Base-by-base conservation (phyloP, 257 asterid genomes). In the Solanum rostratum region DNA sequence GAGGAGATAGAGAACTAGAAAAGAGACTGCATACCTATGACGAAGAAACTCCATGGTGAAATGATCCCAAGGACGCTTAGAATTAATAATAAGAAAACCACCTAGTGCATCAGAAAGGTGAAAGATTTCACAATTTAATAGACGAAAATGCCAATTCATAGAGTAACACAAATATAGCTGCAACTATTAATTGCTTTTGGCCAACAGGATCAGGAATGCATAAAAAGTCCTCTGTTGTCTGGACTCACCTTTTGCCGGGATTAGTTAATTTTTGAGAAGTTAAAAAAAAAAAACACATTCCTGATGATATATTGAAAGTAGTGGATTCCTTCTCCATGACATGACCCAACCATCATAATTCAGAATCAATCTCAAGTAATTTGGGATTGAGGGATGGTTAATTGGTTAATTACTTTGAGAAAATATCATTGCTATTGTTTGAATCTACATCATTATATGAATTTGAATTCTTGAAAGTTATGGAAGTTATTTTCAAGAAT, bases 41-140 rank as follows among this genome's bases (percentile, higher is more conserved):
- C 76, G 81, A 94, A 93, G 83, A 88, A 84, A 85, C 79, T 90
- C 83, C 78, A 89, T 52, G 90, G 82, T 22, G 98, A 91, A 88
- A 92, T 85, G 84, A 93, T 92, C 86, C 97, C 98, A 29, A 93
- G 86, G 86, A 95, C 81, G 89, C 98, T 94, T 89, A 94, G 86
- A 88, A 92, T 85, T 88, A 90, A 79, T 79, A 95, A 88, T 50
- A 89, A 87, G 86, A 88, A 85, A 85, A 86, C 92, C 39, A 92
- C 98, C 99, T 95, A 96, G 83, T 80, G 71, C 88, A 90, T 30
- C 60, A 66, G 11, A 15, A 46, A 84, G 82, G 49, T 0, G 59
- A 76, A 55, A 60, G 49, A 55, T 29, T 41, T 20, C 80, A 84
- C 49, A 10, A 70, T 30, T n/a, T 13, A 57, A 52, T 70, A 54